Evolutionary conservation across 2,329 filamentous ascomycete genomes (phyloP).

Genomic region (Diplodia intermedia): DNA sequence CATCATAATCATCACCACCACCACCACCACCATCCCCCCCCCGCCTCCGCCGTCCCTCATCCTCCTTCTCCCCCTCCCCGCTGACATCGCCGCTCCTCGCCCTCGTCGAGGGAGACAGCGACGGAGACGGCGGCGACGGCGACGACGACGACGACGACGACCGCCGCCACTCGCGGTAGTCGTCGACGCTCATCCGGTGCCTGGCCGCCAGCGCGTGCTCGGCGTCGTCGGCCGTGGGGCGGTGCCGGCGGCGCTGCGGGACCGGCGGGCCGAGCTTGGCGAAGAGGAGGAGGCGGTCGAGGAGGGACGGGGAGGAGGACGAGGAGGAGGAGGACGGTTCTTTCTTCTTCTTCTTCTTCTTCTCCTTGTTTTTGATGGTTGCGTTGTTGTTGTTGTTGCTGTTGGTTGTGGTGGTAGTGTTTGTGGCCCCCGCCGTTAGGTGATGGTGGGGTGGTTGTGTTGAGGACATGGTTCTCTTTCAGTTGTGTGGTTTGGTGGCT

Average conservation of each 20-base stretch:
- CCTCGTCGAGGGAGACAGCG: neutral
- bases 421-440: neutral
- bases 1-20: no score
- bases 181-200: conserved; percentile 4
- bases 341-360: neutral
- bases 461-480: neutral
- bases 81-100: no score
- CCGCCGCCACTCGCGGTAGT: neutral
- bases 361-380: neutral
- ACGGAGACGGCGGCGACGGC: no score
- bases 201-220: conserved; percentile 3
- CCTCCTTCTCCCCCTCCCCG: no score
- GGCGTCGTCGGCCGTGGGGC: neutral
- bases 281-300: neutral
- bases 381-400: neutral
- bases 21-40: no score
- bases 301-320: neutral
- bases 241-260: neutral
- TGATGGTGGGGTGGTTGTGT: neutral
- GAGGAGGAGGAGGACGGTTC: no score
- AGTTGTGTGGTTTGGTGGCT: neutral
- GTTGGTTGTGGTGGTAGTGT: neutral
- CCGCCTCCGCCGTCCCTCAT: no score
- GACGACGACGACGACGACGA: neutral
- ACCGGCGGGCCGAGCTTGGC: conserved; percentile 18